Conservation (phyloP, 1,284 basidiomycete genomes). For the Trichosporon coremiiforme region DNA sequence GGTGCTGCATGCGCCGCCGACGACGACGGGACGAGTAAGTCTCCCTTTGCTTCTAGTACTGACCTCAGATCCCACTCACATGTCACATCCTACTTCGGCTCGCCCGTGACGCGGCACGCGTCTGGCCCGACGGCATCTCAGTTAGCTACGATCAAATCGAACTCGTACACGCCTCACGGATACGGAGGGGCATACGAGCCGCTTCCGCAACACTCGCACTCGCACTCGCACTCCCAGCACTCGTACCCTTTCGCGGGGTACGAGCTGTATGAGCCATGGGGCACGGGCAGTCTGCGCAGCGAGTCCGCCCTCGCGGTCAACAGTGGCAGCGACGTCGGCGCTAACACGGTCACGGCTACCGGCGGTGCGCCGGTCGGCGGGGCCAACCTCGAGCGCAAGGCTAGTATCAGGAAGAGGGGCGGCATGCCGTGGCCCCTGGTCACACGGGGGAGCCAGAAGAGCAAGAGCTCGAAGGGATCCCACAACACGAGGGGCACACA, state of each 20-base stretch:
- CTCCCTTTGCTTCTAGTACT: background rate
- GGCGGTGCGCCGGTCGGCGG: background rate
- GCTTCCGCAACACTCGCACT: background rate
- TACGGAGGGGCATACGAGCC: slow-evolving; percentile 8
- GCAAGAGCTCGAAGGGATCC: background rate
- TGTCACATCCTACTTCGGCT: background rate
- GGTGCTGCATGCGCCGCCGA: slow-evolving; percentile 1
- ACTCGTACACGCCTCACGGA: background rate
- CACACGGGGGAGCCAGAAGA: background rate
- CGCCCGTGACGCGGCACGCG: background rate
- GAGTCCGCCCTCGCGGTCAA: background rate
- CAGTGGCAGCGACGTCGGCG: slow-evolving; percentile 7
- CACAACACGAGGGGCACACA: too few species aligned
- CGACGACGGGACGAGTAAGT: background rate
- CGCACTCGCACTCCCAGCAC: slow-evolving; percentile 5
- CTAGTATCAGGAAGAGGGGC: background rate
- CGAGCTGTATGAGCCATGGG: background rate
- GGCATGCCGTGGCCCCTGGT: background rate
- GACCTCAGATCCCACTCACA: background rate
- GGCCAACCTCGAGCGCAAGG: background rate
- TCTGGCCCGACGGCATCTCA: background rate
- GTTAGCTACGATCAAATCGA: background rate
- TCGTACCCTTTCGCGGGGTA: background rate
- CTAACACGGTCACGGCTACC: background rate
- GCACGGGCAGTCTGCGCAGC: background rate